Evolutionary conservation across 768 basidiomycete species (phyloP), one percentile per base, ranked within the genome.

Genomic region (Cyclocybe cylindracea): DNA sequence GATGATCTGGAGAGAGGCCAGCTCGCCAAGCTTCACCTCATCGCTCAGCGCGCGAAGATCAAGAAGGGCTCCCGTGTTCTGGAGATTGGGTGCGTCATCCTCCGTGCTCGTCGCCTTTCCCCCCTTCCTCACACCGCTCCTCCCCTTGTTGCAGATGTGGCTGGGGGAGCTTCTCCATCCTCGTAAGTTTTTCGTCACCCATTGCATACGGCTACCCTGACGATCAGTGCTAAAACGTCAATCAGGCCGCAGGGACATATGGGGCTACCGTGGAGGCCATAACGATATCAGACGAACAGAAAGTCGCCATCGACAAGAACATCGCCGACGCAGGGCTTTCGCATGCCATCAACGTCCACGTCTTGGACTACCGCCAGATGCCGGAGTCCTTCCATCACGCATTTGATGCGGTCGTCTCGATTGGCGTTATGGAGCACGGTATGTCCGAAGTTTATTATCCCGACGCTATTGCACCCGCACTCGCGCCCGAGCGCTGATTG

Each of bases 381-480:
- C 54, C 54, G 2, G 41, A 51, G 19, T 35, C 16, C 33, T 55
- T 55, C 29, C 45, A 55, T 38, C 44, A 51, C 13, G 44, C 54
- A n/a, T 55, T 55, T 34, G 54, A 55, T 40, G 54, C 54, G 4
- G 54, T 55, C 1, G 39, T 55, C 6, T 55, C 54, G 1, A 50
- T 55, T 33, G 54, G 54, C 10, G 50, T 55, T n/a, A 55, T 55
- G 54, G 54, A 55, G 11, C 54, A 55, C 19, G 49, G 54, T 55
- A 49, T 40, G 45, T 42, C 16, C 29, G 35, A 19, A 29, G 4
- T 29, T n/a, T 38, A 7, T n/a, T 32, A 14, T 29, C 31, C 5
- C 3, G n/a, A 37, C 10, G 44, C 16, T 42, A 11, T 7, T 34
- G 24, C 3, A 16, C 43, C 29, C 35, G 29, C 29, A 14, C 33